A percentile compares a stretch with the other conserved stretches of the same genome.
phyloP scores from a whole-genome alignment of 2,329 filamentous ascomycete genomes.

The Chaetoscypha palmicola region DNA sequence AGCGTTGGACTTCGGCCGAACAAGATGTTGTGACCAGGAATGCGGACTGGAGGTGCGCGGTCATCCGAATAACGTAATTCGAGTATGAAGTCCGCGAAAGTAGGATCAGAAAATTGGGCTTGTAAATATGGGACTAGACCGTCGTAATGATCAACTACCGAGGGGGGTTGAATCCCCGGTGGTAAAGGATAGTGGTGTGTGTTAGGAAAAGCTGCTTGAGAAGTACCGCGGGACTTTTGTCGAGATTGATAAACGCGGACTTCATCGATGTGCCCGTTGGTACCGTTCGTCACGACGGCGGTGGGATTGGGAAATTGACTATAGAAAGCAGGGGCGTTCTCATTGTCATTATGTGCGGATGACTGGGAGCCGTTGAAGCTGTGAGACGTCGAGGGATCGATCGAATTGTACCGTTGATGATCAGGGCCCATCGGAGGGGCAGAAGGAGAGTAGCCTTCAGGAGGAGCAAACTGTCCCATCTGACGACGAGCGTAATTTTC shows the following conservation, averaged over 20 bases:
- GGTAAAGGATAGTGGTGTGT: constrained; percentile 1
- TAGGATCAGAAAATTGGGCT: constrained; percentile 34
- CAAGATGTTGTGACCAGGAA: constrained; percentile 49
- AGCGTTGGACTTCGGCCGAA: constrained; percentile 45
- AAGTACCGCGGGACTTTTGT: constrained; percentile 16
- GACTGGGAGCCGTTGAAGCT: constrained; percentile 57
- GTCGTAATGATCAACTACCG: constrained; percentile 30
- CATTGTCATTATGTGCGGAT: constrained; percentile 42
- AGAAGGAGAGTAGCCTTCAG: constrained; percentile 32
- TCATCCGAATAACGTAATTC: constrained; percentile 40
- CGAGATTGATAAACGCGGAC: constrained; percentile 24
- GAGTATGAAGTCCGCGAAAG: constrained; percentile 40
- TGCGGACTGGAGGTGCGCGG: constrained; percentile 35
- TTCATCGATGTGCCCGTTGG: constrained; percentile 31
- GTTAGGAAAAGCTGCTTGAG: constrained; percentile 14
- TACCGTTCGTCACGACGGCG: constrained; percentile 35
- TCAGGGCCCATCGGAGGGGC: constrained; percentile 25
- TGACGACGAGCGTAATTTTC: constrained; percentile 24
- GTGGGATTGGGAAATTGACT: constrained; percentile 35
- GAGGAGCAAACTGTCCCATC: constrained; percentile 27
- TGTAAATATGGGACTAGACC: constrained; percentile 36
- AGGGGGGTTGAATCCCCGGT: constrained; percentile 26
- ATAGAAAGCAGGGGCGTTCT: constrained; percentile 27
- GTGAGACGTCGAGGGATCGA: constrained; percentile 50
- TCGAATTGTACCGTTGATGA: constrained; percentile 24